Percentiles rank a stretch among this genome's conserved stretches.
Evolutionary conservation across 495 filamentous ascomycete genomes (phyloP).

Genomic region (Aspergillus incahuasiensis): DNA sequence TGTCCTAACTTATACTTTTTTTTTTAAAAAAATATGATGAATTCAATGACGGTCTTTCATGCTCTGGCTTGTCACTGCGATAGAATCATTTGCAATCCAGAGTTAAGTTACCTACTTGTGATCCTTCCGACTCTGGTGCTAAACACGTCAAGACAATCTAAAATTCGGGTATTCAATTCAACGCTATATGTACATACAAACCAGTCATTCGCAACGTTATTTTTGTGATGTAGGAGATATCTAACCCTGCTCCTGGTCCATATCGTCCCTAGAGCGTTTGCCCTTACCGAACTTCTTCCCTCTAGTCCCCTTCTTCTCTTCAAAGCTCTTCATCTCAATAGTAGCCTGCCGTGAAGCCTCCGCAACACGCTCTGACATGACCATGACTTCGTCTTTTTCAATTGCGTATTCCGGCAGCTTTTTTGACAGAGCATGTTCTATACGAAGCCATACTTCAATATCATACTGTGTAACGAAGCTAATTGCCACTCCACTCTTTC

Average conservation of each 20-base stretch:
- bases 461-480: slow-evolving; percentile 89
- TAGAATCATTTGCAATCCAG: no score
- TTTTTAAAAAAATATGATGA: slow-evolving; percentile 7
- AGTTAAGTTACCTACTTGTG: no score
- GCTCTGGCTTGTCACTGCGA: no score
- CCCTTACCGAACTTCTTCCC: slow-evolving; percentile 53
- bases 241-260: slow-evolving; percentile 74
- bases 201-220: background rate
- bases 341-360: slow-evolving; percentile 82
- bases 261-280: slow-evolving; percentile 66
- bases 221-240: background rate
- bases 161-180: slow-evolving; percentile 6
- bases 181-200: slow-evolving; percentile 1
- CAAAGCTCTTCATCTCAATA: slow-evolving; percentile 74
- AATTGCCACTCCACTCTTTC: slow-evolving; percentile 78
- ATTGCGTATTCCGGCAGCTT: slow-evolving; percentile 63
- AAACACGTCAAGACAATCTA: background rate
- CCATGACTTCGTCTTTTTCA: slow-evolving; percentile 82
- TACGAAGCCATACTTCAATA: slow-evolving; percentile 77
- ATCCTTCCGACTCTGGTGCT: no score
- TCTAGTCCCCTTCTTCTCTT: slow-evolving; percentile 69
- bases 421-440: slow-evolving; percentile 76
- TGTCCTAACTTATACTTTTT: slow-evolving; percentile 6
- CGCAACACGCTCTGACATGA: slow-evolving; percentile 69
- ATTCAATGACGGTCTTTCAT: slow-evolving; percentile 1